These are phyloP conservation scores for Amauroascus verrucosus DNA, from an alignment of 2,329 filamentous ascomycete species.

Conservation along the genomic window DNA sequence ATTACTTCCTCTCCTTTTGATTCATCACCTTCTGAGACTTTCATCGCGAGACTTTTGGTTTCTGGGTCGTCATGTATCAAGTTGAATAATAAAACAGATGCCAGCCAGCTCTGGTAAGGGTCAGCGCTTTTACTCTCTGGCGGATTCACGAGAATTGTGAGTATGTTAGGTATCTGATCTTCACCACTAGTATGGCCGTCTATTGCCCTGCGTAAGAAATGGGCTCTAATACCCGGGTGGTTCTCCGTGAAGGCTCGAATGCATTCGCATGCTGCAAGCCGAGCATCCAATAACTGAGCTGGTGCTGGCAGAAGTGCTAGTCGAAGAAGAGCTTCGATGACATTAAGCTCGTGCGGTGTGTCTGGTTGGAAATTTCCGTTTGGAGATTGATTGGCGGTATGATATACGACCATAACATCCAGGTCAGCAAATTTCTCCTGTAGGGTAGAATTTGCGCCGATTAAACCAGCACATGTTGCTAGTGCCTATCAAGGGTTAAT, in stretches of 20 bases:
- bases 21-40: constrained; percentile 78
- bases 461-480: constrained; percentile 75
- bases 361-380: constrained; percentile 36
- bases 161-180: constrained; percentile 77
- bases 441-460: constrained; percentile 64
- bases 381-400: constrained; percentile 22
- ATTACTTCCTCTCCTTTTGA: constrained; percentile 87
- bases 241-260: constrained; percentile 85
- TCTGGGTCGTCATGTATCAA: constrained; percentile 69
- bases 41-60: constrained; percentile 69
- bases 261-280: constrained; percentile 77
- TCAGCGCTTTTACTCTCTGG: constrained; percentile 55
- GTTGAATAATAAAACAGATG: constrained; percentile 75
- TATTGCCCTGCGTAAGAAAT: constrained; percentile 82
- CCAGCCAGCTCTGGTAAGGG: constrained; percentile 84
- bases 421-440: constrained; percentile 87
- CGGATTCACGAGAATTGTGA: constrained; percentile 68
- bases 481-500: constrained; percentile 50
- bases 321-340: constrained; percentile 87
- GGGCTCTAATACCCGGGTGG: constrained; percentile 67
- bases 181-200: constrained; percentile 68
- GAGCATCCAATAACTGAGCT: constrained; percentile 62
- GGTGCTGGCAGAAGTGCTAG: constrained; percentile 61
- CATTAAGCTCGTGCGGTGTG: constrained; percentile 59
- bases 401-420: constrained; percentile 46